Evolutionary conservation across 2,329 filamentous ascomycete species (phyloP), one percentile per base, ranked within the genome.

Genomic region (Xylaria sp.): DNA sequence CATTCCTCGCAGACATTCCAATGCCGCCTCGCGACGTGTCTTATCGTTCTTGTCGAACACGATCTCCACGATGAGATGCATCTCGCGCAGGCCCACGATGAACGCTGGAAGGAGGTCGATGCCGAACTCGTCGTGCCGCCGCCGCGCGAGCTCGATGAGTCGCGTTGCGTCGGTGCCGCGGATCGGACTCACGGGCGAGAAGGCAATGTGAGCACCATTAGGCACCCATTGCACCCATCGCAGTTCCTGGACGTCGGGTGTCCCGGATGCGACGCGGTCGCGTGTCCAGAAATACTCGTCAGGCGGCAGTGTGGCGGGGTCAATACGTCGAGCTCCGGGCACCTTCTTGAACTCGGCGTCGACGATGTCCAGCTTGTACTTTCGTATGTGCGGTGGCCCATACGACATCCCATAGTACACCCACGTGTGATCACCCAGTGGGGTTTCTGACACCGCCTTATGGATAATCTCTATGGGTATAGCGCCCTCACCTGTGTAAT

Each of bases 101-200:
- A 83, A 82, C 0, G 80, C 79, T 5, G 79, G 78, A 42, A 83
- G 78, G 53, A 81, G 77, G 68, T 83, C 82, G 36, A 83, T 76
- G 8, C 78, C 79, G 55, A 78, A 76, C 66, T 80, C 73, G 21
- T 75, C 73, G 64, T 79, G 79, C 24, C 77, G 70, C 53, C 66
- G 61, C 65, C 78, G 77, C 12, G 79, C 80, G 5, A 81, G 70
- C 12, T 73, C 74, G 68, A 79, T 83, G 61, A 83, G 75, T 57
- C 71, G 75, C 14, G 74, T 77, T 3, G 82, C 83, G 61, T 84
- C 82, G 1, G 74, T 69, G 3, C 81, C 81, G 17, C 78, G 78
- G 65, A 84, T 82, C 8, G 81, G 80, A 36, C 78, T 80, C n/a
- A 85, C 80, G n/a, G 82, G 82, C 34, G 80, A 81, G 73, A 84